Percentiles rank a stretch among this genome's conserved stretches.
These are phyloP conservation scores for Neonectria ditissima DNA, from an alignment of 2,329 filamentous ascomycete genomes.

Conservation along the genomic window DNA sequence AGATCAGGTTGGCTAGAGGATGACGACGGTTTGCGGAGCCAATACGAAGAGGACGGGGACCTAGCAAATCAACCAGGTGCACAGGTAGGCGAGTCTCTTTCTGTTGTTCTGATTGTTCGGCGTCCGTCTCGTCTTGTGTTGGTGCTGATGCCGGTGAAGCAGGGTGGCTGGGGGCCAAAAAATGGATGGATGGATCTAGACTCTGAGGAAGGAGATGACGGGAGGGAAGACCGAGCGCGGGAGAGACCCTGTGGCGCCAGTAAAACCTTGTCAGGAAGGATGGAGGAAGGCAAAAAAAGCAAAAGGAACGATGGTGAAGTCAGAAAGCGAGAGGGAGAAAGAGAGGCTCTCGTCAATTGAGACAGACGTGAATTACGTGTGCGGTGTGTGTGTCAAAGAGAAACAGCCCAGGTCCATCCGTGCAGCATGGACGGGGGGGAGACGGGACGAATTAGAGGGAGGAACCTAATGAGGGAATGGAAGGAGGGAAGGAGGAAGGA, in stretches of 20 bases:
- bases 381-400: slow-evolving; percentile 1
- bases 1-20: slow-evolving; percentile 24
- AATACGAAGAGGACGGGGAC: slow-evolving; percentile 24
- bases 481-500: not conserved
- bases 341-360: not conserved
- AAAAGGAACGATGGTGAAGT: slow-evolving; percentile 2
- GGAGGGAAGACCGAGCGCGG: slow-evolving; percentile 8
- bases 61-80: slow-evolving; percentile 5
- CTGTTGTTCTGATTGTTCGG: slow-evolving; percentile 11
- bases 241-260: slow-evolving; percentile 3
- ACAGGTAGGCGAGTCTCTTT: not conserved
- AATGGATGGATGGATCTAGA: slow-evolving; percentile 23
- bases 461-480: not conserved
- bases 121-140: slow-evolving; percentile 19
- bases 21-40: slow-evolving; percentile 26
- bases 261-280: not conserved
- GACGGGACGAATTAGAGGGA: not conserved
- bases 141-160: slow-evolving; percentile 12
- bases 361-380: slow-evolving; percentile 2
- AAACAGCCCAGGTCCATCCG: slow-evolving; percentile 4
- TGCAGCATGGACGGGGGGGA: slow-evolving; percentile 8
- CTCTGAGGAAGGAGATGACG: slow-evolving; percentile 21
- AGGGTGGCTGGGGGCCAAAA: slow-evolving; percentile 17
- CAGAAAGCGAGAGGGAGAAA: not conserved
- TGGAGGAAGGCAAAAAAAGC: not conserved